phyloP scores from a whole-genome alignment of 306 rosid species.

The Alnus glutinosa region DNA sequence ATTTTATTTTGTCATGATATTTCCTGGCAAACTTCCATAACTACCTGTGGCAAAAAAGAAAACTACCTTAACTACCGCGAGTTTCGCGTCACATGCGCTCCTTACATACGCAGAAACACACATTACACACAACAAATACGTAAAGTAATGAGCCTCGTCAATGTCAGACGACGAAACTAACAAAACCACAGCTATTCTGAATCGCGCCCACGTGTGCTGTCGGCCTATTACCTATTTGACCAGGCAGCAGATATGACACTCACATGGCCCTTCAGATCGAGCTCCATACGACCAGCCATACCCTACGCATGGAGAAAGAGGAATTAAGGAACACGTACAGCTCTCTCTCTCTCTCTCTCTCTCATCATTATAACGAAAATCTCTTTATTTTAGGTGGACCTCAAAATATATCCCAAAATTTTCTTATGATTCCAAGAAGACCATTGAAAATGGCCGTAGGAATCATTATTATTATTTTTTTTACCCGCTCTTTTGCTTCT shows the following conservation, averaged over 20 bases:
- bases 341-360: no score
- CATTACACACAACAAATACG: neutral
- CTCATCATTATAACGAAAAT: neutral
- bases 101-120: neutral
- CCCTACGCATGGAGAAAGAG: neutral
- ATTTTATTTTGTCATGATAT: neutral
- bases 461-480: neutral
- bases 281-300: no score
- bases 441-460: conserved; percentile 4
- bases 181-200: neutral
- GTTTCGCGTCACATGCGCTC: conserved; percentile 22
- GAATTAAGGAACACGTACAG: no score
- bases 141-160: neutral
- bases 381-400: neutral
- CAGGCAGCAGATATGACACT: conserved; percentile 16
- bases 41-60: conserved; percentile 1
- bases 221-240: conserved; percentile 31
- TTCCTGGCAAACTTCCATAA: conserved; percentile 14
- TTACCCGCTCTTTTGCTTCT: neutral
- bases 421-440: neutral
- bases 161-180: neutral
- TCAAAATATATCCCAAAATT: neutral
- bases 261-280: neutral
- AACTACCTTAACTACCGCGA: conserved; percentile 27
- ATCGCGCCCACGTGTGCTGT: conserved; percentile 32